A percentile compares a stretch with the other conserved stretches of the same genome.
Conservation (phyloP, 139 green algal species). For the Ettlia oleoabundans region DNA sequence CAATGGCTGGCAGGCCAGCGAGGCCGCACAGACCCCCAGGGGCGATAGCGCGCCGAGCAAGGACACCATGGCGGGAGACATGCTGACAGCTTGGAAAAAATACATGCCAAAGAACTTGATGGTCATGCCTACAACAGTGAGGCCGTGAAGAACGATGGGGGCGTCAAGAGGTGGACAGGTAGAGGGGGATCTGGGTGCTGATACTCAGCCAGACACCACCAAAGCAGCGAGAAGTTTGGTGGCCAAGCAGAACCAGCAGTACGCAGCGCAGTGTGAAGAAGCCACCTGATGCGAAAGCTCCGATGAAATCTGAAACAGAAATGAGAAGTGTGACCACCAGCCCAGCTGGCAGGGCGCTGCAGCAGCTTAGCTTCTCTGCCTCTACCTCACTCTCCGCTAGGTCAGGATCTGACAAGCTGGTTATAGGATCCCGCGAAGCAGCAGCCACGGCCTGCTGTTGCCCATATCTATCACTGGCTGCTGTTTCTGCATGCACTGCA, state of each 20-base stretch:
- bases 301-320: slow-evolving; percentile 43
- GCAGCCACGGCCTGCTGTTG: not conserved
- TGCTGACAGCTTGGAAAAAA: slow-evolving; percentile 41
- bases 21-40: slow-evolving; percentile 27
- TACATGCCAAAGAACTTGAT: slow-evolving; percentile 61
- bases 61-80: slow-evolving; percentile 17
- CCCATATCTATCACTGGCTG: not conserved
- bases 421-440: not conserved
- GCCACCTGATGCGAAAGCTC: slow-evolving; percentile 44
- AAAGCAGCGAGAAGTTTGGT: too few relatives aligned
- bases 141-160: not conserved
- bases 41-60: slow-evolving; percentile 32
- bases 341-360: not conserved
- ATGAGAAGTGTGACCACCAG: slow-evolving; percentile 46
- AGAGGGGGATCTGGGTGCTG: not conserved
- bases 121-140: slow-evolving; percentile 52
- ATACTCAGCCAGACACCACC: not conserved
- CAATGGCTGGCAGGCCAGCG: slow-evolving; percentile 17
- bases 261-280: not conserved
- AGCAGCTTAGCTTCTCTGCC: not conserved
- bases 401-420: too few relatives aligned
- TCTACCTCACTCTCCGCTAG: not conserved
- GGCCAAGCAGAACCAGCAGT: not conserved
- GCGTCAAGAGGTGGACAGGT: not conserved
- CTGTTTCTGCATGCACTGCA: too few relatives aligned